Evolutionary conservation across 495 filamentous ascomycete genomes (phyloP).

Genomic region (Alectoria sarmentosa): DNA sequence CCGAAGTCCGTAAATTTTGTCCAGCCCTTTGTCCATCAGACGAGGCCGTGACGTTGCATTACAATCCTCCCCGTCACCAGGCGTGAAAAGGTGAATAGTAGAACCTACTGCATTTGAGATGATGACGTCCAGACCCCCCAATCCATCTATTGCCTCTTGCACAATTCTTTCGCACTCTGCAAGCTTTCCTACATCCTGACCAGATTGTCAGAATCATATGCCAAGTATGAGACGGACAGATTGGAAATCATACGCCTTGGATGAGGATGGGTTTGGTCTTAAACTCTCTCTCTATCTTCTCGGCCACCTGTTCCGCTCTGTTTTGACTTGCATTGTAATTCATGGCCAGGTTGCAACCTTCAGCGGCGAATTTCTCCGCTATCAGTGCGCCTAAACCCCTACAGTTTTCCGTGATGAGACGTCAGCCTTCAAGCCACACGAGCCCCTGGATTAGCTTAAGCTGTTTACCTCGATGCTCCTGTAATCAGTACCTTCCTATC

Average conservation of each 20-base stretch:
- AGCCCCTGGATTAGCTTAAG: not conserved
- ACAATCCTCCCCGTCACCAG: not conserved
- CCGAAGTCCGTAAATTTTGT: conserved; percentile 55
- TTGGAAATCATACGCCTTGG: conserved; percentile 47
- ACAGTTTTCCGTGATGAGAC: conserved; percentile 5
- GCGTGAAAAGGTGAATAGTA: not conserved
- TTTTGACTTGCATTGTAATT: conserved; percentile 55
- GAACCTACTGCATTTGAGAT: conserved; percentile 63
- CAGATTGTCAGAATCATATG: not conserved
- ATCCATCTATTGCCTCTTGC: conserved; percentile 45
- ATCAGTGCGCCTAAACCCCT: conserved; percentile 62
- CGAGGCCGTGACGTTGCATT: not conserved
- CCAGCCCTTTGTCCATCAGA: conserved; percentile 46
- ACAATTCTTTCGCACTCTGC: conserved; percentile 49
- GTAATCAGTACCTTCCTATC: conserved; percentile 61
- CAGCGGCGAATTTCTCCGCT: conserved; percentile 55
- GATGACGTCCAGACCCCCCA: conserved; percentile 64
- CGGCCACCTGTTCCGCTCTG: conserved; percentile 47
- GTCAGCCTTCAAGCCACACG: not conserved
- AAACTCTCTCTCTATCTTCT: conserved; percentile 44
- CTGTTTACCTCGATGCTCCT: conserved; percentile 54
- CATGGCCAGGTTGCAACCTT: conserved; percentile 62
- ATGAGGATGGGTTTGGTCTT: conserved; percentile 49
- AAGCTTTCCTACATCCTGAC: conserved; percentile 51
- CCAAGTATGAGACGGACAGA: not conserved